Evolutionary conservation across 2,329 filamentous ascomycete genomes (phyloP).

Genomic region (Acarospora socialis): DNA sequence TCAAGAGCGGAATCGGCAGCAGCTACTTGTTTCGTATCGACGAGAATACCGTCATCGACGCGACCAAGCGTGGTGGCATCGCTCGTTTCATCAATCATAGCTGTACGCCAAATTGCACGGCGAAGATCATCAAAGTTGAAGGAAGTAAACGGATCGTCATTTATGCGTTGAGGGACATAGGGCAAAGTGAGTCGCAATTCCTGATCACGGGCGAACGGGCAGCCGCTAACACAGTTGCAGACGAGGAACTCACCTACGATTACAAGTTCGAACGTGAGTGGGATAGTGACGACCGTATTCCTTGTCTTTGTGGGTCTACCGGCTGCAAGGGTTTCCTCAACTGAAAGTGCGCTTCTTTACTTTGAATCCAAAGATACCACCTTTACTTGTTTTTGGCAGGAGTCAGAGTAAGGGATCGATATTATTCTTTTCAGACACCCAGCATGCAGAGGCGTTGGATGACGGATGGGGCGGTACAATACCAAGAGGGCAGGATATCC

Average conservation of each 20-base stretch:
- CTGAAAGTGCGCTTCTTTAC: too few relatives aligned
- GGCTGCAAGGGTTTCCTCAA: slow-evolving; percentile 99
- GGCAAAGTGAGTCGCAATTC: slow-evolving; percentile 56
- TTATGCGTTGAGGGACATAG: slow-evolving; percentile 90
- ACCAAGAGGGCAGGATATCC: too few relatives aligned
- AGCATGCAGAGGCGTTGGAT: too few relatives aligned
- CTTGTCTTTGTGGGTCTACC: slow-evolving; percentile 88
- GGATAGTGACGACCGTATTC: slow-evolving; percentile 86
- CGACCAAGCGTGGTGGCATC: slow-evolving; percentile 96
- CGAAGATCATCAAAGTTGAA: slow-evolving; percentile 98
- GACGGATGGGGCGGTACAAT: too few relatives aligned
- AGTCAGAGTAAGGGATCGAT: too few relatives aligned
- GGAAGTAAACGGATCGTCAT: slow-evolving; percentile 98
- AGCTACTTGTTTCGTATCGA: slow-evolving; percentile 97
- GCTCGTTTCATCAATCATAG: slow-evolving; percentile 97
- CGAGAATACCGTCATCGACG: slow-evolving; percentile 93
- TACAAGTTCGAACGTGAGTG: slow-evolving; percentile 99
- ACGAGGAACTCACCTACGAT: slow-evolving; percentile 98
- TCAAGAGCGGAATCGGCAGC: slow-evolving; percentile 92
- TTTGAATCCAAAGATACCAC: too few relatives aligned
- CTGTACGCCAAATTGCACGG: slow-evolving; percentile 95
- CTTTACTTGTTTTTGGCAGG: too few relatives aligned
- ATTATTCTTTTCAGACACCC: too few relatives aligned
- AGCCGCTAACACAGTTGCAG: slow-evolving; percentile 35
- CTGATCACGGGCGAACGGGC: slow-evolving; percentile 10